These are phyloP conservation scores for Stereum hirsutum DNA, from an alignment of 1,284 basidiomycete species.

Conservation along the genomic window DNA sequence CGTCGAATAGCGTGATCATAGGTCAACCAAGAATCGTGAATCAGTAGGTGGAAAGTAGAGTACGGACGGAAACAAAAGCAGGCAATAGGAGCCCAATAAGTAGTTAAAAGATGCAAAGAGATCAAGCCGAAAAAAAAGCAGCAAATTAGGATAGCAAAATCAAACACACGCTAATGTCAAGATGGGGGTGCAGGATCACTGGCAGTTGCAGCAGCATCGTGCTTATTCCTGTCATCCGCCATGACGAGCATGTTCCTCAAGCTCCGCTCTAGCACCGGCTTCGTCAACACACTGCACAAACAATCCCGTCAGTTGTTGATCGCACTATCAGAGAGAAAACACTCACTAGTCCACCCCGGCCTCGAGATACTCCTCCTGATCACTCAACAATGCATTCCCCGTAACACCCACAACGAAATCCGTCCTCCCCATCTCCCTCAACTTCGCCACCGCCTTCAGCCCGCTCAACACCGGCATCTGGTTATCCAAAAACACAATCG, in stretches of 20 bases:
- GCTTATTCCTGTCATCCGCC: constrained; percentile 22
- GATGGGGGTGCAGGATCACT: too few species aligned
- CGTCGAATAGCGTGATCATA: background rate
- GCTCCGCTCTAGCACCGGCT: constrained; percentile 28
- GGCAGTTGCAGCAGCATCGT: background rate
- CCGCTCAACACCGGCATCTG: constrained; percentile 84
- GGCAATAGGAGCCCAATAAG: too few species aligned
- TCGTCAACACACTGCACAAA: constrained; percentile 22
- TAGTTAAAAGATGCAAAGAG: too few species aligned
- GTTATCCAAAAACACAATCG: constrained; percentile 80
- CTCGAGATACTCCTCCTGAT: constrained; percentile 67
- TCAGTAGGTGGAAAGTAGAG: too few species aligned
- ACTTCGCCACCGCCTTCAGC: constrained; percentile 56
- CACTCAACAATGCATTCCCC: constrained; percentile 57
- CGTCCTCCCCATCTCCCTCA: constrained; percentile 55
- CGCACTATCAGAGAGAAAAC: background rate
- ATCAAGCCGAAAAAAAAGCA: background rate
- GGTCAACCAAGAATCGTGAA: too few species aligned
- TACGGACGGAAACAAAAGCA: too few species aligned
- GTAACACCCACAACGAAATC: constrained; percentile 79
- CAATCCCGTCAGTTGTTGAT: background rate
- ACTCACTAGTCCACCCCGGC: constrained; percentile 73
- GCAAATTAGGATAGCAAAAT: background rate
- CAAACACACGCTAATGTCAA: too few species aligned
- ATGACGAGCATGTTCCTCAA: constrained; percentile 23